Base-by-base conservation (phyloP, 352 stramenopile genomes). In the Achlya hypogyna region DNA sequence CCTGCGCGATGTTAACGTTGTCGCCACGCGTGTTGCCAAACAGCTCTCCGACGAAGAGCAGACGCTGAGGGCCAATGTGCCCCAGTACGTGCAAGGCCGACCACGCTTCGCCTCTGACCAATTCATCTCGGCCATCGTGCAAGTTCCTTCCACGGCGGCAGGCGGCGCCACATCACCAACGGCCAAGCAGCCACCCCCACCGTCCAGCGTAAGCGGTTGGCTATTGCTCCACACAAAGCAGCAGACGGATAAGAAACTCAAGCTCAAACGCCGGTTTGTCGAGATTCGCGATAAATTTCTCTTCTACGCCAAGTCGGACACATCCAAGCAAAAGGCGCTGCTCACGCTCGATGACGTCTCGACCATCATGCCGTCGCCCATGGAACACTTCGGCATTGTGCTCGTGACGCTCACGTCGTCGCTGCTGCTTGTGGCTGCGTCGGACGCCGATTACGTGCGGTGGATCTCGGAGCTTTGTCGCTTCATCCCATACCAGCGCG, bases 401-500 rank as follows among this genome's bases (percentile, higher is more conserved):
- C 52, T 95, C 34, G 86, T 95, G 45, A 95, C 86, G 51, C 86
- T 84, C 0, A 70, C 77, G 5, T 81, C 82, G 14, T 93, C 86
- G 40, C 91, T 84, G 84, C 81, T 82, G 0, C 87, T 95, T 53
- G 76, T 77, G 22, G 81, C 82, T 0, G 82, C 89, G 38, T 86
- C 77, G 22, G 82, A 93, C 28, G 70, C 75, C 4, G 86, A 95
- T 34, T 95, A 91, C 68, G 68, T 84, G 53, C 80, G 81, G 12
- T 95, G 86, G 86, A 69, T 92, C 38, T 91, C 89, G 73, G 84
- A 75, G 35, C 71, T 95, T 10, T 93, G 84, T 71, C 74, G 74
- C 29, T 80, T 87, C 32, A 81, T 95, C 34, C 88, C 91, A 69
- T 95, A 90, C 62, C 84, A 71, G 43, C 38, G 51, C 1, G 51